Conservation (phyloP, 192 early-diverging fungal genomes). For the Backusella psychrophila region DNA sequence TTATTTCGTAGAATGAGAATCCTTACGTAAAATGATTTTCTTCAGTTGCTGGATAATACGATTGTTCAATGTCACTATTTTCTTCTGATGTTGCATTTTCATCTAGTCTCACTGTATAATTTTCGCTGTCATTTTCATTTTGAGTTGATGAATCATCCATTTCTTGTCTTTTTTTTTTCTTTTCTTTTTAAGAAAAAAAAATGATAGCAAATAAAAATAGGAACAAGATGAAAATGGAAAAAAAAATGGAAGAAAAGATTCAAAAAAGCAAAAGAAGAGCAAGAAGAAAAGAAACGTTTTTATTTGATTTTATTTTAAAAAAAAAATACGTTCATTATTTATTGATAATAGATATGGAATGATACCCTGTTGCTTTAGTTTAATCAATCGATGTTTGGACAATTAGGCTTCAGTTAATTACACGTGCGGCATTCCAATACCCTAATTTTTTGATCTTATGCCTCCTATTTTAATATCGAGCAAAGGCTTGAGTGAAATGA, state of each 20-base stretch:
- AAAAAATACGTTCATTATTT: not conserved
- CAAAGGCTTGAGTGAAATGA: not conserved
- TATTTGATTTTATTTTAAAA: not conserved
- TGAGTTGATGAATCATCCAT: not conserved
- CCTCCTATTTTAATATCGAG: constrained; percentile 8
- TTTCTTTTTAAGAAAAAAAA: not conserved
- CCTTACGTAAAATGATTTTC: not conserved
- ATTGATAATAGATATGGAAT: not conserved
- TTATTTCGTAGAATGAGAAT: not conserved
- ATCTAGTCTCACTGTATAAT: not conserved
- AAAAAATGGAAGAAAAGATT: not conserved
- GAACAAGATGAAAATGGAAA: not conserved
- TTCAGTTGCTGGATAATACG: not conserved
- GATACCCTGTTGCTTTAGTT: not conserved
- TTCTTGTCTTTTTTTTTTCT: not conserved
- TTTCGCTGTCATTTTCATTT: not conserved
- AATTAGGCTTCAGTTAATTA: constrained; percentile 3
- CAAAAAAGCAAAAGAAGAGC: not conserved
- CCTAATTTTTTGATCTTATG: not conserved
- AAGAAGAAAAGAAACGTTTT: not conserved
- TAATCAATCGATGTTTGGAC: not conserved
- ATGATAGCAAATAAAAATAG: not conserved
- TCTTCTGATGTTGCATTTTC: not conserved
- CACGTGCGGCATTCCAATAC: constrained; percentile 2
- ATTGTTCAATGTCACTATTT: not conserved